Conservation (phyloP, 805 yeast species). For the Candida nanaspora region DNA sequence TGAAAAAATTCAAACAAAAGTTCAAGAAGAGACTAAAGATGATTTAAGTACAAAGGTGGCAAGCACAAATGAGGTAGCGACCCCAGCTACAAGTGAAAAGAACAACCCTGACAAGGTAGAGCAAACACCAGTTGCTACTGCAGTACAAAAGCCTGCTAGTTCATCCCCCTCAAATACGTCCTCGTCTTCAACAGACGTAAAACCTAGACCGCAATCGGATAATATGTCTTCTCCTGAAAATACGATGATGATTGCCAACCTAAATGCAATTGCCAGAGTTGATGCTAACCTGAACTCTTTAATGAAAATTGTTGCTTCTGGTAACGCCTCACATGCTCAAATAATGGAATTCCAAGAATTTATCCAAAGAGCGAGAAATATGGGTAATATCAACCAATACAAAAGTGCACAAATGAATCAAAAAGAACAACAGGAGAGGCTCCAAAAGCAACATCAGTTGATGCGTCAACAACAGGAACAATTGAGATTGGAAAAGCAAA, state of each 20-base stretch:
- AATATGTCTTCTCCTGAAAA: conserved; percentile 47
- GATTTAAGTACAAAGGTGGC: too few relatives aligned
- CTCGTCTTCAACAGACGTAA: conserved; percentile 9
- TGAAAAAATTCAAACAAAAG: too few relatives aligned
- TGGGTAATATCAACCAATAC: conserved; percentile 42
- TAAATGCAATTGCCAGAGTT: conserved; percentile 73
- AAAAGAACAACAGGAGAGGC: background rate
- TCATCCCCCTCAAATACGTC: too few relatives aligned
- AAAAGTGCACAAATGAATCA: conserved; percentile 8
- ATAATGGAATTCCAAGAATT: conserved; percentile 74
- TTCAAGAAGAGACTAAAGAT: too few relatives aligned
- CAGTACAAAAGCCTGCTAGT: too few relatives aligned
- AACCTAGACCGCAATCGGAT: conserved; percentile 15
- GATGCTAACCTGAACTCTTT: conserved; percentile 61
- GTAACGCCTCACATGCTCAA: conserved; percentile 65
- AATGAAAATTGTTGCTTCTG: conserved; percentile 84
- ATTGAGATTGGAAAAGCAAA: conserved; percentile 6
- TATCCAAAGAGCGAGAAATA: conserved; percentile 68
- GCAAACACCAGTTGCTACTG: too few relatives aligned
- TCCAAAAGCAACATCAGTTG: conserved; percentile 2
- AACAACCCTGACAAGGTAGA: background rate
- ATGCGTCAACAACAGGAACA: conserved; percentile 1
- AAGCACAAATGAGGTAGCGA: too few relatives aligned
- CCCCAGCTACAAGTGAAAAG: too few relatives aligned
- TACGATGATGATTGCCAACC: conserved; percentile 75